Base-by-base conservation (phyloP, 2,329 filamentous ascomycete species). In the Ophioceras dolichostomum region DNA sequence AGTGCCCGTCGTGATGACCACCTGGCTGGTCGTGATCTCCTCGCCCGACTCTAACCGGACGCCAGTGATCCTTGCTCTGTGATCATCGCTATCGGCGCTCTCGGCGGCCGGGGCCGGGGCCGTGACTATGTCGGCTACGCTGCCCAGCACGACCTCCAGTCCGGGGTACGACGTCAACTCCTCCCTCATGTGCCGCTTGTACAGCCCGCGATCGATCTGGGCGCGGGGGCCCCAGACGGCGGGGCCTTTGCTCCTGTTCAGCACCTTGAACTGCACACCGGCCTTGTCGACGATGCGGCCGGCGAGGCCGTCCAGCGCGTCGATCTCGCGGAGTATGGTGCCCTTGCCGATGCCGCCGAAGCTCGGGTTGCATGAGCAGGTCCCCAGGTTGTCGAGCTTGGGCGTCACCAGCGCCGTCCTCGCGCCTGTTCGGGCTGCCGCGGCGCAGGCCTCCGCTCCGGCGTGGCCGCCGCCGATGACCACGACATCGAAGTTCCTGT, bases 311-410 rank as follows among this genome's bases (percentile, higher is more conserved):
- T 96, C 91, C 41, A 98, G 68, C 0, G 91, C 91, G 62, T 98
- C 91, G 22, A 98, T 80, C 59, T 98, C 91, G 30, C 89, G 79
- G 36, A 98, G 67, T 66, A 98, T 95, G 9, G 85, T 96, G 13
- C 91, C 91, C 57, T 98, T 98, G 32, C 91, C 91, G 48, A 98
- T 96, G n/a, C 91, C 91, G 28, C 91, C 91, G 53, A 98, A 94
- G 45, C 86, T 94, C 2, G 89, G 89, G 56, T 96, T 96, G 63
- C 89, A 96, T 26, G 88, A 95, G 62, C 89, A 96, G 21, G 91
- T 85, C 39, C 89, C 89, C 16, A 96, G 77, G 49, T 95, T 94
- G 41, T 88, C 79, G 40, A 85, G 59, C 42, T 83, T 86, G 2
- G 89, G 91, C 2, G 91, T 98, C 34, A 98, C 70, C 46, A 98